Base-by-base conservation (phyloP, 768 basidiomycete species). In the Inosperma sp. region DNA sequence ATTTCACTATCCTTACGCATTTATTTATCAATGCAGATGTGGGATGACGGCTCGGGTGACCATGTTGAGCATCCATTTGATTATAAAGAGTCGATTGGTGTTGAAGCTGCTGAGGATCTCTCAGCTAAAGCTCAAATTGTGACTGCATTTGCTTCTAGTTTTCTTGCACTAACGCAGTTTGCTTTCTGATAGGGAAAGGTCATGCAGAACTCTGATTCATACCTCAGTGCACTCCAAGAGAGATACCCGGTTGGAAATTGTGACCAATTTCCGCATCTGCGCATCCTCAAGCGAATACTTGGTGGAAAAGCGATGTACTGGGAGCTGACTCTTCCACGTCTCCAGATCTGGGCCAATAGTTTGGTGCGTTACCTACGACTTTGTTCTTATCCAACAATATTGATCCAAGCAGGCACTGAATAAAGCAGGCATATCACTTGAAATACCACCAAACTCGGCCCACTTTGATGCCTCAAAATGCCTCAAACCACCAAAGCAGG, bases 111-210 rank as follows among this genome's bases (percentile, higher is more conserved):
- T 10, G 14, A 25, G 17, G 49, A 50, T 25, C n/a, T 23, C 19
- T 50, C 49, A 10, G 49, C 49, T 27, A 50, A 50, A 36, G 5
- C 35, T 36, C 35, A 36, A 36, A 36, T 36, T 7, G 35, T 36
- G 10, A 9, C 3, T 19, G 12, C 21, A 16, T 16, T 36, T 19
- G n/a, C 14, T 19, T 36, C 12, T 36, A 36, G 35, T 9, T 16
- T 36, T 3, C n/a, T n/a, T n/a, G n/a, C n/a, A n/a, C n/a, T n/a
- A n/a, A n/a, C n/a, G n/a, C n/a, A n/a, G n/a, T n/a, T n/a, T n/a
- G n/a, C n/a, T 9, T 36, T 19, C 3, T 36, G 35, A 12, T 36
- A 36, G 35, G 35, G 16, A 16, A 36, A 36, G 35, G 12, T 36
- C 14, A 9, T 36, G 35, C 35, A 36, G 12, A 7, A 36, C 35